Evolutionary conservation across 2,329 filamentous ascomycete species (phyloP).

Genomic region (Fusarium sp.): DNA sequence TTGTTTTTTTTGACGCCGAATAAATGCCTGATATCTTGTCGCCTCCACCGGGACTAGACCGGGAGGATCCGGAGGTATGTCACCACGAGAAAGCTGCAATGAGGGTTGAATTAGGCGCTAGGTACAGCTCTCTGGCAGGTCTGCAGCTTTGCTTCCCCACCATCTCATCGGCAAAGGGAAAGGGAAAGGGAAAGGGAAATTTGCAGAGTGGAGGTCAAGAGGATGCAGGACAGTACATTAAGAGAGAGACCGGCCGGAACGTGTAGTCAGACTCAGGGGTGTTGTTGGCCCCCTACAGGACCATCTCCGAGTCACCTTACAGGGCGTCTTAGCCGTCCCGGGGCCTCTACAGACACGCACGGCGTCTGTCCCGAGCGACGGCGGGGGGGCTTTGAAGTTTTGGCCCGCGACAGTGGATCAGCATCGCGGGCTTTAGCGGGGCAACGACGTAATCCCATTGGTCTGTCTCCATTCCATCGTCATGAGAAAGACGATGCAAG

Average conservation of each 20-base stretch:
- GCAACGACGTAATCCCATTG: constrained; percentile 35
- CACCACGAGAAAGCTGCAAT: constrained; percentile 22
- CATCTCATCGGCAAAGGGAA: constrained; percentile 37
- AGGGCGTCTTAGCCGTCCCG: constrained; percentile 22
- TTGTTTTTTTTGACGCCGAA: background rate
- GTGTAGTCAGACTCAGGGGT: constrained; percentile 7
- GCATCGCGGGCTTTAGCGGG: constrained; percentile 33
- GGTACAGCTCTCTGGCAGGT: constrained; percentile 7
- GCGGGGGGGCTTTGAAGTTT: constrained; percentile 39
- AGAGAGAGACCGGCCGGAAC: constrained; percentile 14
- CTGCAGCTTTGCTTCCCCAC: constrained; percentile 29
- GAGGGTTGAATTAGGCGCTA: constrained; percentile 24
- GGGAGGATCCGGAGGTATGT: constrained; percentile 42
- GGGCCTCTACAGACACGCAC: constrained; percentile 28
- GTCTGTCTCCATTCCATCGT: constrained; percentile 39
- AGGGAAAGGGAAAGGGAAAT: constrained; percentile 23
- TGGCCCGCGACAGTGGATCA: constrained; percentile 43
- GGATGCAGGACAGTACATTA: constrained; percentile 29
- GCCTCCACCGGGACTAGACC: constrained; percentile 17
- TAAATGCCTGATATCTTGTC: constrained; percentile 25
- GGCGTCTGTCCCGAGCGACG: constrained; percentile 27
- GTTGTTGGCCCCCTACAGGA: background rate
- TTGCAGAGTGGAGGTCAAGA: constrained; percentile 25
- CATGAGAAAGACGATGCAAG: constrained; percentile 44
- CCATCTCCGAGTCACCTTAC: constrained; percentile 2